A percentile compares a stretch with the other conserved stretches of the same genome.
Conservation (phyloP, 129 eudicot genomes). For the Flaveria sonorensis region DNA sequence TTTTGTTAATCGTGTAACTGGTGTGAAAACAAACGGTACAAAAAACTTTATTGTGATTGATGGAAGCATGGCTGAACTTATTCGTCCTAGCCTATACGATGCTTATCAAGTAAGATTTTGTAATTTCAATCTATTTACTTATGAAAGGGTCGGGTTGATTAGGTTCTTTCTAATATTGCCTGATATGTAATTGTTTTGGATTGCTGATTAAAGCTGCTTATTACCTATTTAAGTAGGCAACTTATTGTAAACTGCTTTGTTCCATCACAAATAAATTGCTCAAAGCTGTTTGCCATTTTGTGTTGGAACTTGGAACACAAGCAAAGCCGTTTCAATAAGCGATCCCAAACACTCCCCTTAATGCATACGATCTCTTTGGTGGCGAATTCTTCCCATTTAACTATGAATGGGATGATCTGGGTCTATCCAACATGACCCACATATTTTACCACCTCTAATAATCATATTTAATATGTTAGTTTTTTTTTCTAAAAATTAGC, state of each 20-base stretch:
- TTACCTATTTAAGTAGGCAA: too few species aligned
- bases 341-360: neutral
- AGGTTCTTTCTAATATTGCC: neutral
- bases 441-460: neutral
- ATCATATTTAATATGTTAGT: neutral
- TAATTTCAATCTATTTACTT: neutral
- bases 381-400: neutral
- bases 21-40: conserved; percentile 83
- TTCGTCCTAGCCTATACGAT: conserved; percentile 84
- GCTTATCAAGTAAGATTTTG: conserved; percentile 70
- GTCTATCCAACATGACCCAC: too few species aligned
- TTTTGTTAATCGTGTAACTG: conserved; percentile 87
- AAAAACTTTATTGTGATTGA: conserved; percentile 79
- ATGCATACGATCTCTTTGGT: too few species aligned
- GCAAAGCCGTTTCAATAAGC: neutral
- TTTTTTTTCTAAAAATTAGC: neutral
- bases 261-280: too few species aligned
- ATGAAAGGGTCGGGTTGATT: neutral
- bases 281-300: neutral
- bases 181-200: neutral
- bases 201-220: neutral
- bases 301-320: neutral
- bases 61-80: conserved; percentile 97
- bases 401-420: too few species aligned
- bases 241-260: neutral